These are phyloP conservation scores for Rachicladosporium sp. DNA, from an alignment of 2,329 filamentous ascomycete species.

Conservation along the genomic window DNA sequence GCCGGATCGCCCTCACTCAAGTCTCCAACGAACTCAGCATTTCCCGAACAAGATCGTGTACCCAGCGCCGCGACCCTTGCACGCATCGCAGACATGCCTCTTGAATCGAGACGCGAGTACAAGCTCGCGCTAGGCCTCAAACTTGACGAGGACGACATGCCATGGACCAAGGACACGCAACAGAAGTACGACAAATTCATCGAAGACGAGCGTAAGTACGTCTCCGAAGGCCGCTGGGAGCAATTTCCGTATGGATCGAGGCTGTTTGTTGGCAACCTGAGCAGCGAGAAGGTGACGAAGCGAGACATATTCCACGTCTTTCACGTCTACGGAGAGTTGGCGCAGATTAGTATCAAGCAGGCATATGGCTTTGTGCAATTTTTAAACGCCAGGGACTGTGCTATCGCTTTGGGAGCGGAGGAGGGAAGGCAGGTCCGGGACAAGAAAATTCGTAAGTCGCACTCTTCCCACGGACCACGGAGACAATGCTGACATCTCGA, in stretches of 20 bases:
- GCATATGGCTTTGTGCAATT: conserved; percentile 97
- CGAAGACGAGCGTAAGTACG: conserved; percentile 60
- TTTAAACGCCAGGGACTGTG: conserved; percentile 61
- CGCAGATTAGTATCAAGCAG: conserved; percentile 92
- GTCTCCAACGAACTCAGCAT: neutral
- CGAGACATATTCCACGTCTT: conserved; percentile 89
- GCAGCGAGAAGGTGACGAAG: conserved; percentile 86
- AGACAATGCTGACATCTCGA: conserved; percentile 21
- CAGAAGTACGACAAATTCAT: conserved; percentile 61
- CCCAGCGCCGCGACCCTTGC: neutral
- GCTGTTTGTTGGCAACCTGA: conserved; percentile 84
- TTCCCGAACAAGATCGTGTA: too few species aligned
- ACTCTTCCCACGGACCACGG: too few species aligned
- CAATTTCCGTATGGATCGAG: conserved; percentile 65
- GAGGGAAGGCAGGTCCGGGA: conserved; percentile 74
- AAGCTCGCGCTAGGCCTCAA: conserved; percentile 18
- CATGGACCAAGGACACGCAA: conserved; percentile 48
- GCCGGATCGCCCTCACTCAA: neutral
- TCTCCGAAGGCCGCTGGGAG: conserved; percentile 69
- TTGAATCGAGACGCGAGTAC: conserved; percentile 19
- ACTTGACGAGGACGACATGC: conserved; percentile 33
- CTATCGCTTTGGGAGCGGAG: conserved; percentile 60
- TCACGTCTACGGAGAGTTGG: conserved; percentile 69
- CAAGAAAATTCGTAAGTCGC: conserved; percentile 91
- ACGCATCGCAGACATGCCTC: conserved; percentile 8